Evolutionary conservation across 805 yeast species (phyloP).

Genomic region (Jamesozyma jinghongensis): DNA sequence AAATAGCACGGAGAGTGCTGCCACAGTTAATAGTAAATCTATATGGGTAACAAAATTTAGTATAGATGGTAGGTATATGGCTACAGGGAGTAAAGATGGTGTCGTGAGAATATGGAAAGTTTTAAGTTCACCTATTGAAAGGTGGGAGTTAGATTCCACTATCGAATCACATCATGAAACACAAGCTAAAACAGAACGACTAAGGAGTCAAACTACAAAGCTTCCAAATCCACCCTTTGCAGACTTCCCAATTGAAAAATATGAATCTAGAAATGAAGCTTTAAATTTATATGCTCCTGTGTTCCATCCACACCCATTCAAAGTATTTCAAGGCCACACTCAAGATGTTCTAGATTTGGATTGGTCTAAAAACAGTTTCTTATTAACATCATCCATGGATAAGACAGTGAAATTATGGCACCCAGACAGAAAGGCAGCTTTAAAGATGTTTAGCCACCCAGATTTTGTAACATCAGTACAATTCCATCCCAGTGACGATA

Average conservation of each 20-base stretch:
- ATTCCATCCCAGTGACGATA: constrained; percentile 79
- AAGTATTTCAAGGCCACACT: constrained; percentile 58
- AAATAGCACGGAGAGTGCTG: too few species aligned
- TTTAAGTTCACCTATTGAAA: constrained; percentile 58
- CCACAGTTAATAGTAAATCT: constrained; percentile 30
- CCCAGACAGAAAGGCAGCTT: constrained; percentile 51
- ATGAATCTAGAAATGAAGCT: constrained; percentile 1
- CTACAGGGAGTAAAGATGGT: constrained; percentile 75
- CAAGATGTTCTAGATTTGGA: constrained; percentile 65
- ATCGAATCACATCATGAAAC: constrained; percentile 10
- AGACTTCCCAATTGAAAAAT: background rate
- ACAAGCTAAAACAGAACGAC: constrained; percentile 3
- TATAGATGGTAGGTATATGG: constrained; percentile 71
- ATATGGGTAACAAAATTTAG: constrained; percentile 68
- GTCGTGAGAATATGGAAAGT: constrained; percentile 70
- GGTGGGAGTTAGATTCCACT: constrained; percentile 36
- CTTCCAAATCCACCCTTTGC: background rate
- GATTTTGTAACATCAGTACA: constrained; percentile 75
- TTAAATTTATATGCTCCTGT: constrained; percentile 55
- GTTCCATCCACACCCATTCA: constrained; percentile 57
- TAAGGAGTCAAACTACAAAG: constrained; percentile 3
- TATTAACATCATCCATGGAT: constrained; percentile 77
- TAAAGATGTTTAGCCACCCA: constrained; percentile 57
- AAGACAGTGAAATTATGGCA: constrained; percentile 81
- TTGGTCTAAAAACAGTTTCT: constrained; percentile 83